These are phyloP conservation scores for Thielaviopsis musarum DNA, from an alignment of 2,329 filamentous ascomycete species.

Conservation along the genomic window DNA sequence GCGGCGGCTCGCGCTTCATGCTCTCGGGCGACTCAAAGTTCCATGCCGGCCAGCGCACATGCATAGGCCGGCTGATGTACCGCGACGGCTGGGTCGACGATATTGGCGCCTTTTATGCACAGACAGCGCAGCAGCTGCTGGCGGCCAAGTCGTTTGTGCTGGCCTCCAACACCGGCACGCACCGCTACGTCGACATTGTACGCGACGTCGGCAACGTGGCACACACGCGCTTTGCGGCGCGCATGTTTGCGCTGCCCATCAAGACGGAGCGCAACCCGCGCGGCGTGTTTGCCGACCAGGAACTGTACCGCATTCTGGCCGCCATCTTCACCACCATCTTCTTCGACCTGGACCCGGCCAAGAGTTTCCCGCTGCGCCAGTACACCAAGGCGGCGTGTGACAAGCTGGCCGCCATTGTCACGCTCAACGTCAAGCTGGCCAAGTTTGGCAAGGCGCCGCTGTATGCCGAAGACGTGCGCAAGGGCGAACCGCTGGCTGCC, in stretches of 20 bases:
- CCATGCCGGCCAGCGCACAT: conserved; percentile 32
- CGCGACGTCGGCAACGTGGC: conserved; percentile 52
- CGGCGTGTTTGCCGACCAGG: conserved; percentile 38
- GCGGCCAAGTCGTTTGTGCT: conserved; percentile 41
- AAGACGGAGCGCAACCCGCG: conserved; percentile 44
- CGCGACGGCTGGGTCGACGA: conserved; percentile 43
- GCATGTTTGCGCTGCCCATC: conserved; percentile 47
- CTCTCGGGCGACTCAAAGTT: conserved; percentile 33
- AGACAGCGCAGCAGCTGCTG: conserved; percentile 44
- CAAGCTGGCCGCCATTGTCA: conserved; percentile 43
- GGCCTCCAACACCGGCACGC: conserved; percentile 27
- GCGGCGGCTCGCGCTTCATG: conserved; percentile 36
- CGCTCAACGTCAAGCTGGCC: conserved; percentile 47
- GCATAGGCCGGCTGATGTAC: conserved; percentile 41
- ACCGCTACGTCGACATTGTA: conserved; percentile 51
- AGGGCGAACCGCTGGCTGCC: conserved; percentile 37
- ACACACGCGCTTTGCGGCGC: conserved; percentile 46
- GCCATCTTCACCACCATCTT: conserved; percentile 50
- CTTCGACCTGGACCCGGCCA: conserved; percentile 47
- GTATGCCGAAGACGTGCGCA: conserved; percentile 32
- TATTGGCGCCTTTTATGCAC: conserved; percentile 50
- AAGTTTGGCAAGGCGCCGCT: conserved; percentile 32
- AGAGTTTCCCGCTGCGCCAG: conserved; percentile 46
- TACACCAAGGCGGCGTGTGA: conserved; percentile 38
- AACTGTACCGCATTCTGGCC: conserved; percentile 45